Percentiles rank a stretch among this genome's conserved stretches.
Evolutionary conservation across 805 yeast genomes (phyloP).

Genomic region (Zygosaccharomyces bailii): DNA sequence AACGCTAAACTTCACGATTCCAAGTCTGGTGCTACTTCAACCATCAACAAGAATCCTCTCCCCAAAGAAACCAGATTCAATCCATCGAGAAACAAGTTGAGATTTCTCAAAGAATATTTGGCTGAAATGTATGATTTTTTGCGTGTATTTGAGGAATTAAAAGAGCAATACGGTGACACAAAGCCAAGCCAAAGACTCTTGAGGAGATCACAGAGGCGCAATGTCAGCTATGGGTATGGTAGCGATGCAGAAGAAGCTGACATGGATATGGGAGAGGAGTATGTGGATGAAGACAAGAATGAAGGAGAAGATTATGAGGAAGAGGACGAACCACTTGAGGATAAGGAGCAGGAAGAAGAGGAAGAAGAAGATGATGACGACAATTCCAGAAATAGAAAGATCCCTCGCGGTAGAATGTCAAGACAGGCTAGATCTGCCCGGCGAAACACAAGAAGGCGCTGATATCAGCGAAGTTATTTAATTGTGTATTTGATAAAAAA

Average conservation of each 20-base stretch:
- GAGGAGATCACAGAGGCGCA: slow-evolving; percentile 30
- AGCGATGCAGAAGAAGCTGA: slow-evolving; percentile 16
- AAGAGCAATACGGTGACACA: slow-evolving; percentile 49
- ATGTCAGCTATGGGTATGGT: slow-evolving; percentile 20
- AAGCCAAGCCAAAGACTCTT: slow-evolving; percentile 29
- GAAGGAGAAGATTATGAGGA: slow-evolving; percentile 14
- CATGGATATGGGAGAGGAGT: slow-evolving; percentile 19
- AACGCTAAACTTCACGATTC: slow-evolving; percentile 1
- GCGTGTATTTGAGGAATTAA: slow-evolving; percentile 60
- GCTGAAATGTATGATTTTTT: slow-evolving; percentile 40
- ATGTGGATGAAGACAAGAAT: slow-evolving; percentile 18
- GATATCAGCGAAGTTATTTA: neutral
- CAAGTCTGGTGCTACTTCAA: slow-evolving; percentile 4
- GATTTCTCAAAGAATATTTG: slow-evolving; percentile 21
- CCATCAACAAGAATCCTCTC: slow-evolving; percentile 22
- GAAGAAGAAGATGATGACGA: slow-evolving; percentile 12
- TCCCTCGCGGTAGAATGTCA: slow-evolving; percentile 12
- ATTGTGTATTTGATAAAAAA: neutral
- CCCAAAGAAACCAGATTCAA: slow-evolving; percentile 27
- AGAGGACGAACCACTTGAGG: slow-evolving; percentile 16
- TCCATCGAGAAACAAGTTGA: slow-evolving; percentile 23
- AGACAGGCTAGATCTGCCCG: slow-evolving; percentile 13
- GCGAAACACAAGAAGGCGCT: slow-evolving; percentile 13
- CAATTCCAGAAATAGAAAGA: slow-evolving; percentile 14
- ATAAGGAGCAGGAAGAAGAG: slow-evolving; percentile 14